A percentile compares a stretch with the other conserved stretches of the same genome.
Evolutionary conservation across 1,139 yeast genomes (phyloP).

Genomic region (Pneumocystis oryctolagi): DNA sequence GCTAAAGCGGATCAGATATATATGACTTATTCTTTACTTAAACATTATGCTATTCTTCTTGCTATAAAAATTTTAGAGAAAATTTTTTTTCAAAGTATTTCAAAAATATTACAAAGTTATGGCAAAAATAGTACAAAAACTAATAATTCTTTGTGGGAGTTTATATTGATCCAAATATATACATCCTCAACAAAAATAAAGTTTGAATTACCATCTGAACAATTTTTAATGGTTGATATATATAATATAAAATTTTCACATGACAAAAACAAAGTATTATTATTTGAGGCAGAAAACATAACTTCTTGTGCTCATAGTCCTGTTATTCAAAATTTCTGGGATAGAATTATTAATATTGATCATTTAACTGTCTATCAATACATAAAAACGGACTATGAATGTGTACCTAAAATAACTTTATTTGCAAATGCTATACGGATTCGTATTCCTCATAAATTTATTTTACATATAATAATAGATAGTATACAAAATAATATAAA

Average conservation of each 20-base stretch:
- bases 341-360: conserved; percentile 25
- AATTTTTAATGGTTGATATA: conserved; percentile 38
- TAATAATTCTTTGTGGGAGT: conserved; percentile 10
- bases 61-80: conserved; percentile 11
- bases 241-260: conserved; percentile 28
- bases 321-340: conserved; percentile 33
- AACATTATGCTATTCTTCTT: conserved; percentile 13
- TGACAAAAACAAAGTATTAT: conserved; percentile 22
- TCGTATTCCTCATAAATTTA: conserved; percentile 44
- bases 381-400: conserved; percentile 9
- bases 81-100: conserved; percentile 4
- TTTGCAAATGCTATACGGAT: conserved; percentile 24
- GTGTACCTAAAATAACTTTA: background rate
- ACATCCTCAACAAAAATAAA: conserved; percentile 32
- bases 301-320: conserved; percentile 45
- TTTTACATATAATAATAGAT: conserved; percentile 52
- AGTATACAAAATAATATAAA: conserved; percentile 48
- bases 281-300: conserved; percentile 26
- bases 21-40: conserved; percentile 13
- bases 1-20: conserved; percentile 7
- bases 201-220: conserved; percentile 36
- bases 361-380: conserved; percentile 17
- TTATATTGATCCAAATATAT: conserved; percentile 28
- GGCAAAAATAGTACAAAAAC: background rate
- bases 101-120: background rate